Base-by-base conservation (phyloP, 73 alveolate genomes). In the Breviolum minutum region DNA sequence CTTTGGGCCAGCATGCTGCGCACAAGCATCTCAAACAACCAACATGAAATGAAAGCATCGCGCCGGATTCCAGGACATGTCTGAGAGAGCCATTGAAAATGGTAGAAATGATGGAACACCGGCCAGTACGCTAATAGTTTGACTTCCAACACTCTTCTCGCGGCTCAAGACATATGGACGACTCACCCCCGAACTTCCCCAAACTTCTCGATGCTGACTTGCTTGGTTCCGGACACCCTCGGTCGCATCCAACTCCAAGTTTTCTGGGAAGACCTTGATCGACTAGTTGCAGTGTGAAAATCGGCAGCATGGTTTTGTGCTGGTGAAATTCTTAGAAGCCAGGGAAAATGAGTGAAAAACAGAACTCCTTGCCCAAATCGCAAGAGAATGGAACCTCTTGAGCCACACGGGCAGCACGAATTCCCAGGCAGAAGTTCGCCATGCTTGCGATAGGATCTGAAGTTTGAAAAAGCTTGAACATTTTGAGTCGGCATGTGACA, bases 1-100 rank as follows among this genome's bases (percentile, higher is more conserved):
- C 81, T 86, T 86, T 63, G 94, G 94, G 63, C 94, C 94, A n/a
- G 27, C 77, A 62, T 63, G 77, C 94, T 86, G 94, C 94, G 76
- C 54, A 40, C 54, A 40, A 40, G 83, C n/a, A 24, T 14, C 83
- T 40, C 54, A 40, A 40, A 40, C 54, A 40, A 40, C 54, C 54
- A 40, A 40, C 3, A 40, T 60, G 62, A 77, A 5, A 48, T 73
- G 20, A 29, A 73, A 73, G 82, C 54, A 73, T 40, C 54, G 0
- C 54, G 54, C 54, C 0, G 54, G 5, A 3, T 40, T 40, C 54
- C 54, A 40, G 54, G 54, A 40, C 54, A 40, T 40, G 54, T 40
- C 54, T 40, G 54, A 3, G 54, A 40, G 3, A 3, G 54, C 54
- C 54, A 40, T 40, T 40, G 54, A 40, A 40, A 40, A 40, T 40